A percentile compares a stretch with the other conserved stretches of the same genome.
These are phyloP conservation scores for Aotearoamyces nothofagi DNA, from an alignment of 2,329 filamentous ascomycete genomes.

Conservation along the genomic window DNA sequence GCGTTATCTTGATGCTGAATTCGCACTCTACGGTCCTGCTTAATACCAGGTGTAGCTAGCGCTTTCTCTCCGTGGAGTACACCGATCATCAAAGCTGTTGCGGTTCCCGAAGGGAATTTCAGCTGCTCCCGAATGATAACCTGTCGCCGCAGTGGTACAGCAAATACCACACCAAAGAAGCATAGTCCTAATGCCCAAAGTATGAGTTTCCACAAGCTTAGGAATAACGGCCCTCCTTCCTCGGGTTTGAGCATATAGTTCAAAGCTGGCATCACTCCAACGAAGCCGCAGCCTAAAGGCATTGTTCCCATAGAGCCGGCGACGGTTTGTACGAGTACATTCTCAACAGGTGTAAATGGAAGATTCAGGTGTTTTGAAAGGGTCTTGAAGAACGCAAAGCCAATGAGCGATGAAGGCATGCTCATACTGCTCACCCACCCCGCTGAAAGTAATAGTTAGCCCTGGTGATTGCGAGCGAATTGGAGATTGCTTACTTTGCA, in stretches of 20 bases:
- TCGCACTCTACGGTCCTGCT: not conserved
- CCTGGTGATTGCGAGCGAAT: too few species aligned
- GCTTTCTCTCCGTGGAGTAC: constrained; percentile 68
- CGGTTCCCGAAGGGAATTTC: constrained; percentile 90
- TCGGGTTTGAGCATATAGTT: constrained; percentile 67
- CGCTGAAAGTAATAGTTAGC: too few species aligned
- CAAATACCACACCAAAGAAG: constrained; percentile 94
- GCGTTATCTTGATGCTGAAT: constrained; percentile 1
- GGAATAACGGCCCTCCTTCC: constrained; percentile 62
- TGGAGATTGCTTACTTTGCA: too few species aligned
- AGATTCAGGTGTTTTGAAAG: constrained; percentile 56
- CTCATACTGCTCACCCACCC: constrained; percentile 80
- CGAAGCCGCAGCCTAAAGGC: constrained; percentile 89
- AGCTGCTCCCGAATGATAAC: constrained; percentile 87
- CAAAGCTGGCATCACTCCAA: constrained; percentile 85
- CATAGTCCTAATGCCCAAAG: constrained; percentile 87
- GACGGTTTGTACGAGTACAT: constrained; percentile 91
- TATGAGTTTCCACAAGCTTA: constrained; percentile 64
- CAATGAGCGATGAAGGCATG: constrained; percentile 89
- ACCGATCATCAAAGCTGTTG: constrained; percentile 83
- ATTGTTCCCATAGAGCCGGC: constrained; percentile 93
- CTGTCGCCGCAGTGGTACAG: constrained; percentile 76
- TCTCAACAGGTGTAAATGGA: constrained; percentile 89
- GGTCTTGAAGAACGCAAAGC: constrained; percentile 83
- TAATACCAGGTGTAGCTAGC: too few species aligned